Conservation (phyloP, 208 protist genomes). For the Sergeia podlipaevii region DNA sequence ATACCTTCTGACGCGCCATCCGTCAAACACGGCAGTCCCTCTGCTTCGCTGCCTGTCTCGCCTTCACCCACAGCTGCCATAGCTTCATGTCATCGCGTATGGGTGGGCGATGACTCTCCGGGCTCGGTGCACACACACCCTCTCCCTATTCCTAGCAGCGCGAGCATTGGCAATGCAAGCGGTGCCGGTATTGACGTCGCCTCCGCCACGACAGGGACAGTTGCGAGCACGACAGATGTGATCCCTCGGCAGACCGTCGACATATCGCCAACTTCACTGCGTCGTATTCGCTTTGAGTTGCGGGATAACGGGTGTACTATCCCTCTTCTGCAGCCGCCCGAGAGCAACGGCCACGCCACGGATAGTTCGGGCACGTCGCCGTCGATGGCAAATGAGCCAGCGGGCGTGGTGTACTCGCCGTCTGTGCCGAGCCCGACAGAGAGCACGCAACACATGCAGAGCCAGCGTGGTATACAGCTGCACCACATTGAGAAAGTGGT, state of each 20-base stretch:
- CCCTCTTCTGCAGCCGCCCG: slow-evolving; percentile 12
- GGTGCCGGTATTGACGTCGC: no score
- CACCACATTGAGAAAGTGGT: slow-evolving; percentile 39
- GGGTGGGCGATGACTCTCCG: background rate
- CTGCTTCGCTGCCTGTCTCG: no score
- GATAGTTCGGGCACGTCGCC: background rate
- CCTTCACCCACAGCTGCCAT: no score
- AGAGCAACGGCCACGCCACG: slow-evolving; percentile 1
- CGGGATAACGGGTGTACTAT: slow-evolving; percentile 50
- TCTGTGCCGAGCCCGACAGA: background rate
- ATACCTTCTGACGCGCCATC: no score
- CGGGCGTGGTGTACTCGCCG: background rate
- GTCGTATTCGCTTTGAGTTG: slow-evolving; percentile 69
- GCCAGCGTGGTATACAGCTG: slow-evolving; percentile 20
- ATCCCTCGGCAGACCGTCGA: slow-evolving; percentile 15
- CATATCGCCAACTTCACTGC: slow-evolving; percentile 39
- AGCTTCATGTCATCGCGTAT: no score
- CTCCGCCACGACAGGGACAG: no score
- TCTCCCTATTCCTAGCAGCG: background rate
- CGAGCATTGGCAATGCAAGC: no score
- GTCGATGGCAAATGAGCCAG: background rate
- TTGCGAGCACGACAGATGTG: no score
- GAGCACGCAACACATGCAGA: background rate
- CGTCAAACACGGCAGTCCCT: no score
- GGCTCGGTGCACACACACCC: background rate